Conservation (phyloP, 140 eudicot genomes). For the Anethum foeniculum region DNA sequence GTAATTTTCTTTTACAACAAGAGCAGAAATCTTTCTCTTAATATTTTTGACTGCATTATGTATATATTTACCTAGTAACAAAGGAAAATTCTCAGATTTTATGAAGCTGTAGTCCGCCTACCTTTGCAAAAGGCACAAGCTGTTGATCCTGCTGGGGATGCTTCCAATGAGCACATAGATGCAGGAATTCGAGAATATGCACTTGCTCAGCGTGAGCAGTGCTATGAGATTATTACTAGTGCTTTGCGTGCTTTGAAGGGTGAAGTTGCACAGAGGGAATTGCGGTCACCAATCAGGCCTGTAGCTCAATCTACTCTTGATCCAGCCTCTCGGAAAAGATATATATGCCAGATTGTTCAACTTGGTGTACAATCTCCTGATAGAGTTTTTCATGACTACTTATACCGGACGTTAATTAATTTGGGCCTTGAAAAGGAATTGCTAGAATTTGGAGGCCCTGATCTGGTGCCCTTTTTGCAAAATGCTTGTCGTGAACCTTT, state of each 20-base stretch:
- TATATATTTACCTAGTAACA: constrained; percentile 14
- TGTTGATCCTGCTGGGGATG: constrained; percentile 90
- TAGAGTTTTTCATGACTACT: constrained; percentile 75
- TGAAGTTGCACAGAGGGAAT: constrained; percentile 50
- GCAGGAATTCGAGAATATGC: constrained; percentile 62
- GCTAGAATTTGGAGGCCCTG: constrained; percentile 91
- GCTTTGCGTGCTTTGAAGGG: constrained; percentile 86
- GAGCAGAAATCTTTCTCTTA: not conserved
- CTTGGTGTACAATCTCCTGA: constrained; percentile 97
- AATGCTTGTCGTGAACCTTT: constrained; percentile 67
- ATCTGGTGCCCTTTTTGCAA: constrained; percentile 82
- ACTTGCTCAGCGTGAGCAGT: constrained; percentile 79
- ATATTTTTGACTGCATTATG: not conserved
- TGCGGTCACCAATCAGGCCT: constrained; percentile 75
- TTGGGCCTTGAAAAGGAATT: constrained; percentile 91
- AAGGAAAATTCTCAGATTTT: constrained; percentile 49
- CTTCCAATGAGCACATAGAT: constrained; percentile 82
- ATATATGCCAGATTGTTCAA: constrained; percentile 85
- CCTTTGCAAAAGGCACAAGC: constrained; percentile 93
- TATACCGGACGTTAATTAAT: constrained; percentile 67
- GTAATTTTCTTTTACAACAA: constrained; percentile 18
- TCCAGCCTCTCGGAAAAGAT: constrained; percentile 73
- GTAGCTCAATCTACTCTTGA: constrained; percentile 58
- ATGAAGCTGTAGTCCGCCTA: constrained; percentile 96
- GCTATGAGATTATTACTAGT: constrained; percentile 70